Percentiles rank a stretch among this genome's conserved stretches.
phyloP scores from a whole-genome alignment of 495 filamentous ascomycete species.

The Annulohypoxylon stygium region DNA sequence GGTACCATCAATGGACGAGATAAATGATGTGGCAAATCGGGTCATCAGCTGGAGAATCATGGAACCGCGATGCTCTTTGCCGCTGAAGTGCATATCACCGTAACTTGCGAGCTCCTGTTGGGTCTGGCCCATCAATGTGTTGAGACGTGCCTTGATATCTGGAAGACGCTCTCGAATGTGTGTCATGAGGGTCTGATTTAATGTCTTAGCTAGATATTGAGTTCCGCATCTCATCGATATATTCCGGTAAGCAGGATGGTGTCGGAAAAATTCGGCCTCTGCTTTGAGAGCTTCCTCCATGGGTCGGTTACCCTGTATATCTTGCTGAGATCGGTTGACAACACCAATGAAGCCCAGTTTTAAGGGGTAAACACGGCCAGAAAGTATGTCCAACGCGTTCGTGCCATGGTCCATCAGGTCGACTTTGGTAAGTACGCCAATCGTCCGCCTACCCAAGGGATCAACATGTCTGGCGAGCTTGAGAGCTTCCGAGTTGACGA shows the following conservation, averaged over 20 bases:
- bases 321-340: constrained; percentile 97
- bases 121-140: constrained; percentile 98
- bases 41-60: constrained; percentile 98
- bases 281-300: constrained; percentile 89
- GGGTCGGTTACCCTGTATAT: constrained; percentile 95
- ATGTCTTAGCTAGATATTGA: constrained; percentile 92
- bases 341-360: constrained; percentile 99
- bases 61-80: constrained; percentile 95
- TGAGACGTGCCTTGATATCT: constrained; percentile 97
- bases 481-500: constrained; percentile 98
- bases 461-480: constrained; percentile 98
- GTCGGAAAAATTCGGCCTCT: constrained; percentile 95
- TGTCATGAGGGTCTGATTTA: constrained; percentile 94
- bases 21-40: constrained; percentile 96
- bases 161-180: constrained; percentile 96
- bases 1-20: constrained; percentile 98
- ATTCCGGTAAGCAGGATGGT: constrained; percentile 96
- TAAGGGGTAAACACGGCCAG: constrained; percentile 93
- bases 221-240: constrained; percentile 95
- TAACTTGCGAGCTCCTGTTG: constrained; percentile 99
- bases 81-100: constrained; percentile 97
- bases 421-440: constrained; percentile 96
- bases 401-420: constrained; percentile 99
- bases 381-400: constrained; percentile 96
- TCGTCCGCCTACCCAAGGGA: constrained; percentile 92